These are phyloP conservation scores for Candida yuanshanica DNA, from an alignment of 805 yeast species.

Conservation along the genomic window DNA sequence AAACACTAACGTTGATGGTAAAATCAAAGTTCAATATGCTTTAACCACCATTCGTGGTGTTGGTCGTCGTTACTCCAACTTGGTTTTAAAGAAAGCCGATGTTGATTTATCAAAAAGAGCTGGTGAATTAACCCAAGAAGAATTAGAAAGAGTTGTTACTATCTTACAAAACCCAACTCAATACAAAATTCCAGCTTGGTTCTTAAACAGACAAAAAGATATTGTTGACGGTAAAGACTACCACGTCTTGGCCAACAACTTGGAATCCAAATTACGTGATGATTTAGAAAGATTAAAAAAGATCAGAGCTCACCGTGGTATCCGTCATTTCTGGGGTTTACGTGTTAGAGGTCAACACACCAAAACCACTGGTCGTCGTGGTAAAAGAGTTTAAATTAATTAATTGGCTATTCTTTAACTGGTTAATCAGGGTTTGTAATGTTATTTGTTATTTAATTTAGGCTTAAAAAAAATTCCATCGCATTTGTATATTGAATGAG, in stretches of 20 bases:
- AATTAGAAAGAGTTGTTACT: constrained; percentile 99
- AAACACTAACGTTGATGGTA: constrained; percentile 99
- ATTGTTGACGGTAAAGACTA: constrained; percentile 97
- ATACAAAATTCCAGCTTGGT: constrained; percentile 99
- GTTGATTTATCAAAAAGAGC: constrained; percentile 98
- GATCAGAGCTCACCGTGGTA: constrained; percentile 99
- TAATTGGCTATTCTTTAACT: constrained; percentile 1
- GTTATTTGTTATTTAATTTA: constrained; percentile 1
- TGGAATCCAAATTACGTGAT: constrained; percentile 99
- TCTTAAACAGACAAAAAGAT: constrained; percentile 99
- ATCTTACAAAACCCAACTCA: constrained; percentile 99
- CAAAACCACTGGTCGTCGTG: constrained; percentile 99
- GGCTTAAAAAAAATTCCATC: neutral
- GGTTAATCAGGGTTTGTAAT: neutral
- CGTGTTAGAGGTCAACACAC: constrained; percentile 99
- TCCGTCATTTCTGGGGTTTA: constrained; percentile 99
- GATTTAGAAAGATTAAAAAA: constrained; percentile 99
- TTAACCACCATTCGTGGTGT: constrained; percentile 99
- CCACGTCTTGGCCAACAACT: constrained; percentile 98
- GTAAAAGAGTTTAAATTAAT: constrained; percentile 27
- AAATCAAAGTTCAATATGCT: constrained; percentile 99
- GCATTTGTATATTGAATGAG: constrained; percentile 4
- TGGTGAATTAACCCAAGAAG: constrained; percentile 99
- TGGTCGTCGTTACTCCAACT: constrained; percentile 99
- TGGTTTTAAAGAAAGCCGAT: constrained; percentile 99